phyloP scores from a whole-genome alignment of 148 eudicot species.

The Fagopyrum tataricum region DNA sequence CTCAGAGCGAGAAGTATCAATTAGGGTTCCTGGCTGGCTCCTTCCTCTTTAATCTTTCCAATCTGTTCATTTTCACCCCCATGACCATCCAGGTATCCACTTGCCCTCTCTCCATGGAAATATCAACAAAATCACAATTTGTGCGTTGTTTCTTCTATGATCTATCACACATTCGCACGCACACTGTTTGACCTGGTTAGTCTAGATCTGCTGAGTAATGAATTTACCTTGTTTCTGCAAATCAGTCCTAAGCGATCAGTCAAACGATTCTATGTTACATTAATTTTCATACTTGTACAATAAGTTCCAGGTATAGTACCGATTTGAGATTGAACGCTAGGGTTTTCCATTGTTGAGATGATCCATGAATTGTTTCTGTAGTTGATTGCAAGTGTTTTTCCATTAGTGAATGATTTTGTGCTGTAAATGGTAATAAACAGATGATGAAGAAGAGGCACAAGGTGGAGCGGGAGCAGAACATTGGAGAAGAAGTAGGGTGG shows the following conservation, averaged over 20 bases:
- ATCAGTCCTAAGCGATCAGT: background rate
- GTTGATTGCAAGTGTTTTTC: too few species aligned
- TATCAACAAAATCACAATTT: background rate
- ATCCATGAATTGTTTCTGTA: too few species aligned
- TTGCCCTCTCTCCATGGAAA: background rate
- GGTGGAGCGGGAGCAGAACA: slow-evolving; percentile 78
- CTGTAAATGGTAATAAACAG: slow-evolving; percentile 24
- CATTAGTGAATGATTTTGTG: too few species aligned
- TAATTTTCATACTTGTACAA: background rate
- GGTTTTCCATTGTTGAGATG: background rate
- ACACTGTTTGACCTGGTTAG: too few species aligned
- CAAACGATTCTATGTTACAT: background rate
- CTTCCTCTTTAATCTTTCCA: slow-evolving; percentile 65
- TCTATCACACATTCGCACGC: too few species aligned
- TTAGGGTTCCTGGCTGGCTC: slow-evolving; percentile 66
- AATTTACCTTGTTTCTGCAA: background rate
- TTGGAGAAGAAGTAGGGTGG: slow-evolving; percentile 98
- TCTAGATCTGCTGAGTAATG: too few species aligned
- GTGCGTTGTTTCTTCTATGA: background rate
- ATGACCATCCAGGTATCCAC: slow-evolving; percentile 75
- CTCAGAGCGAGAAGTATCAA: slow-evolving; percentile 67
- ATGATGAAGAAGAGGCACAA: slow-evolving; percentile 98
- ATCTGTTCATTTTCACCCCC: slow-evolving; percentile 78
- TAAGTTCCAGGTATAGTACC: background rate
- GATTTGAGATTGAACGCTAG: background rate